Evolutionary conservation across 116 monocot species (phyloP), one percentile per base, ranked within the genome.

Genomic region (Phalaenopsis hybrid): DNA sequence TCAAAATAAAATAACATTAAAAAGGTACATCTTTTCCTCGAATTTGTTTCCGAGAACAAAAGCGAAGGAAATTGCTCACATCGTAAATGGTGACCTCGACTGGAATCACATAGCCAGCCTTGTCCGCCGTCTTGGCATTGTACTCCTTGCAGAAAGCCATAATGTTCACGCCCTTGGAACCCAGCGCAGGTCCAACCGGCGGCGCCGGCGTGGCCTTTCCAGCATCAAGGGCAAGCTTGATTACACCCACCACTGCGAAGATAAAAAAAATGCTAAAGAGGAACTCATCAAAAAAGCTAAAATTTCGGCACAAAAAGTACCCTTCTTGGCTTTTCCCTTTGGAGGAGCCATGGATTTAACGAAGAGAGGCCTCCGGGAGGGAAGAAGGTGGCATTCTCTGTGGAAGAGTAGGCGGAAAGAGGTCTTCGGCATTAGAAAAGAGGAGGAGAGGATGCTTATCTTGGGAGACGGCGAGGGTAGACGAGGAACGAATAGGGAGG

Each of bases 81-180:
- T 97, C 97, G 76, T 72, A 97, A 15, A 97, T 91, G 6, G 97
- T 97, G 78, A 97, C 91, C 80, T 97, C 96, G 25, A 94, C 97
- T 6, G 94, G 94, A 81, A 97, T 97, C 28, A 97, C 84, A 73
- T 94, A 97, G 8, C 94, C 97, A 31, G 94, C 83, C 81, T 97
- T 97, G 8, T 97, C 97, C 0, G 90, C 92, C 11, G 92, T 94
- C 89, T 86, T 97, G 80, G 97, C 97, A 79, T 97, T 97, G 88
- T 94, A 97, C 86, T 94, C 94, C 86, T 97, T 97, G 81, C 94
- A 97, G 78, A 97, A 97, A 1, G 91, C 89, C 97, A 97, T 97
- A 78, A 94, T 97, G 57, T 97, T 97, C 25, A 94, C 94, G 28
- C 97, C 97, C 90, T 91, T 94, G 8, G 97, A 88, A n/a, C 96